Percentiles rank a stretch among this genome's conserved stretches.
phyloP scores from a whole-genome alignment of 768 basidiomycete genomes.

The Hebeloma cylindrosporum region DNA sequence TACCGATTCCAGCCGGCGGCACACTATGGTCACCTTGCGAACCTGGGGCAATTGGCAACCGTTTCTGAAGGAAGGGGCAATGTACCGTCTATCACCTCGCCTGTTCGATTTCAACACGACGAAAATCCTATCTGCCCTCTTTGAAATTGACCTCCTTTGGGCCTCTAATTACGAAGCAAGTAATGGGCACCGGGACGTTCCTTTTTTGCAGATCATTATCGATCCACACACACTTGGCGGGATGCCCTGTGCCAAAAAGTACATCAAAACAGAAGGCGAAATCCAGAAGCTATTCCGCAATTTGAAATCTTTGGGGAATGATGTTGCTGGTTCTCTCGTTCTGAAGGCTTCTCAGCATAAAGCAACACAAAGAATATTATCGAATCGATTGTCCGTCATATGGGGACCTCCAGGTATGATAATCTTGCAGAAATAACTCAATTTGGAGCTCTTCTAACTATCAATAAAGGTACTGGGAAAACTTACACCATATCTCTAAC shows the following conservation, averaged over 20 bases:
- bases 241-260: conserved; percentile 26
- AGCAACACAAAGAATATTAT: conserved; percentile 43
- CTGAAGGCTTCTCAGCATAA: conserved; percentile 48
- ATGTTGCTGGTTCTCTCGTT: conserved; percentile 37
- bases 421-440: neutral
- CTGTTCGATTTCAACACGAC: conserved; percentile 55
- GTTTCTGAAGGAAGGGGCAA: conserved; percentile 30
- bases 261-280: conserved; percentile 33
- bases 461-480: conserved; percentile 46
- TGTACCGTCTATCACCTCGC: conserved; percentile 48
- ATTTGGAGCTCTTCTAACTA: neutral
- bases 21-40: conserved; percentile 37
- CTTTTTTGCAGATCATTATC: conserved; percentile 45
- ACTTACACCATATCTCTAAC: conserved; percentile 52
- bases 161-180: conserved; percentile 15
- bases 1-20: conserved; percentile 24
- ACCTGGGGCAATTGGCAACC: conserved; percentile 37
- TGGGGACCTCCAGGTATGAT: conserved; percentile 51
- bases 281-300: conserved; percentile 44
- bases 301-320: conserved; percentile 34
- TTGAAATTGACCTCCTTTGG: conserved; percentile 46
- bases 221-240: conserved; percentile 41
- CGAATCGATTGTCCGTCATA: conserved; percentile 44
- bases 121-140: conserved; percentile 43
- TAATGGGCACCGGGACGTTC: conserved; percentile 26